Evolutionary conservation across 2,329 filamentous ascomycete species (phyloP), one percentile per base, ranked within the genome.

Genomic region (Pestalotiopsis sp.): DNA sequence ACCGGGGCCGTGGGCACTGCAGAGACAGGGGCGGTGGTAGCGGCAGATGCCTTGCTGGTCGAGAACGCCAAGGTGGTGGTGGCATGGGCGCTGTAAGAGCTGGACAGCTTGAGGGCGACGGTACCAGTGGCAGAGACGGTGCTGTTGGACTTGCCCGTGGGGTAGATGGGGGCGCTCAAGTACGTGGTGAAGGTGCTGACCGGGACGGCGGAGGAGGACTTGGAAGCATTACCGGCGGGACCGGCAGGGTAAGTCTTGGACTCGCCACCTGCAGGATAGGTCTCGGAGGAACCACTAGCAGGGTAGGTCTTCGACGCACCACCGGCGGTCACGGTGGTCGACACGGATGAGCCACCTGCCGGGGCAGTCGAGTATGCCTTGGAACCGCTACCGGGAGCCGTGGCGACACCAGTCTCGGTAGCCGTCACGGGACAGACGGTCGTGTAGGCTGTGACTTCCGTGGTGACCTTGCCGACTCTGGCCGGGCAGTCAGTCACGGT

Each of bases 61-160:
- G 65, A 62, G 13, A 39, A n/a, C 12, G 66, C 20, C 14, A 27
- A 39, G 60, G 20, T 67, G 41, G 17, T 52, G 25, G 41, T 59
- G 25, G 52, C 65, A 20, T 52, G 23, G 41, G 17, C 59, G 55
- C 49, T 61, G 23, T 11, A 31, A 20, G 58, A 55, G 49, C 25
- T 27, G 5, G 59, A 20, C 39, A 41, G 25, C 23, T 55, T 61
- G 65, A 45, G 20, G 52, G 23, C 13, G 64, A 27, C 84, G 74
- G 93, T 89, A 65, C 86, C 89, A n/a, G 91, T 89, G 81, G 92
- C 92, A 73, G 85, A 72, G 1, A 86, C 83, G 45, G 92, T 82
- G 78, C 89, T 87, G 63, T 84, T 79, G 38, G 89, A 90, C 79
- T 91, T 93, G 78, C 93, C 90, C 76, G 91, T 91, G 70, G 90